Conservation (phyloP, 768 basidiomycete species). For the Phlebiopsis gigantea region DNA sequence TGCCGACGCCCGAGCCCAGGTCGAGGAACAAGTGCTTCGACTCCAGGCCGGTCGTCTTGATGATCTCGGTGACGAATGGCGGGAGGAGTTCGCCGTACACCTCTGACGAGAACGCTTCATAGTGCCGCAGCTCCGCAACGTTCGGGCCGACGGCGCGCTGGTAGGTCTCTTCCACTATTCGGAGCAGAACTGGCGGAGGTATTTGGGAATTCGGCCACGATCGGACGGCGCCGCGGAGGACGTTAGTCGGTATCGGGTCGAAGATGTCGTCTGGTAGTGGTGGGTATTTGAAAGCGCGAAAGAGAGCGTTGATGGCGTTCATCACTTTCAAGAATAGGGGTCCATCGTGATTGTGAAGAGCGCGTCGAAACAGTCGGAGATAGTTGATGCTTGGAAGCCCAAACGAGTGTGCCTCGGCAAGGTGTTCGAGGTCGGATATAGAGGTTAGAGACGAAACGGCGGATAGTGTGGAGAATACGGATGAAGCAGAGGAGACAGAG, state of each 20-base stretch:
- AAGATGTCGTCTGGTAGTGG: slow-evolving; percentile 47
- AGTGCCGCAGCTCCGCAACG: slow-evolving; percentile 72
- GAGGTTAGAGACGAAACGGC: slow-evolving; percentile 25
- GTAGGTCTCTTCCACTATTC: slow-evolving; percentile 87
- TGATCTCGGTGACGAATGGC: slow-evolving; percentile 53
- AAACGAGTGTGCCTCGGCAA: slow-evolving; percentile 10
- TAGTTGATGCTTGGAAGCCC: slow-evolving; percentile 28
- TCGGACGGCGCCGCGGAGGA: slow-evolving; percentile 41
- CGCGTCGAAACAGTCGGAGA: slow-evolving; percentile 62
- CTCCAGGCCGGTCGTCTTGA: slow-evolving; percentile 43
- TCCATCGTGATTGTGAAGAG: slow-evolving; percentile 64
- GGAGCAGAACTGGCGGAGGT: slow-evolving; percentile 61
- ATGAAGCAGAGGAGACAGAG: slow-evolving; percentile 29
- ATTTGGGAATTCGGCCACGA: slow-evolving; percentile 51
- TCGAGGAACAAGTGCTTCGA: slow-evolving; percentile 48
- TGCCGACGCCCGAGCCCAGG: slow-evolving; percentile 58
- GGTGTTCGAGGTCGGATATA: slow-evolving; percentile 12
- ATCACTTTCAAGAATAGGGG: slow-evolving; percentile 66
- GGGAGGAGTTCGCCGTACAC: slow-evolving; percentile 92
- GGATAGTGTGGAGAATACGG: slow-evolving; percentile 29
- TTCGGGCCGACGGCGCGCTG: slow-evolving; percentile 91
- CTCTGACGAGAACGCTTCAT: slow-evolving; percentile 78
- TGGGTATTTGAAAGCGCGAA: slow-evolving; percentile 66
- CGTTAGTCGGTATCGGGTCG: slow-evolving; percentile 38
- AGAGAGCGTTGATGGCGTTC: slow-evolving; percentile 51